Evolutionary conservation across 2,329 filamentous ascomycete genomes (phyloP), one percentile per base, ranked within the genome.

Genomic region (Sporothrix variecibatus): DNA sequence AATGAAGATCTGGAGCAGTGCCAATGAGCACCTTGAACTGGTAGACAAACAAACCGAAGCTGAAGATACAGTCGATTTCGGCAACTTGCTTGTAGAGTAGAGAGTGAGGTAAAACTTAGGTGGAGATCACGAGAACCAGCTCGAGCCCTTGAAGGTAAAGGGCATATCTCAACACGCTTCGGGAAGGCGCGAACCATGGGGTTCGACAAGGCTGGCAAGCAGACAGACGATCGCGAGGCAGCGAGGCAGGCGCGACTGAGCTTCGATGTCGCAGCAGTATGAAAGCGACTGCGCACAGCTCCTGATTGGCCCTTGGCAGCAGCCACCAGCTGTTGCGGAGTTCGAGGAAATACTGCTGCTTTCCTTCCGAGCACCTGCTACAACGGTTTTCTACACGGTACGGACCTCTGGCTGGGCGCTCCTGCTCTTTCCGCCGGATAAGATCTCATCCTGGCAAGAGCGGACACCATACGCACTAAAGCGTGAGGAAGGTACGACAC

Each of bases 191-290:
- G 60, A n/a, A 26, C 38, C n/a, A 20, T 28, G 38, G 9, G 38
- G 38, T 26, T 15, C 62, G 34, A 28, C 62, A 67, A 46, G 62
- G 62, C 62, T 67, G 46, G 67, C 67, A 53, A 43, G 46, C 31
- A 28, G 64, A 20, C 46, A n/a, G 64, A n/a, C 46, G 26, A 51
- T 69, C 28, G 28, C 28, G 43, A 38, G 26, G 46, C 67, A 17
- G 43, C 46, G 67, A 38, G 67, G 46, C 46, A 53, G 67, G 46
- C 28, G 17, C 67, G 67, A 56, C 9, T 4, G 34, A 40, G 31
- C 31, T 31, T 31, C 17, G 60, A 40, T 40, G 20, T 40, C 31
- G 34, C 4, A n/a, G 38, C 20, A 26, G 20, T 34, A 7, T 34
- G 38, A 68, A 31, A 15, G 20, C 64, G 23, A 28, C 40, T 46